Base-by-base conservation (phyloP, 1,139 yeast species). In the Komagataea norvegica region DNA sequence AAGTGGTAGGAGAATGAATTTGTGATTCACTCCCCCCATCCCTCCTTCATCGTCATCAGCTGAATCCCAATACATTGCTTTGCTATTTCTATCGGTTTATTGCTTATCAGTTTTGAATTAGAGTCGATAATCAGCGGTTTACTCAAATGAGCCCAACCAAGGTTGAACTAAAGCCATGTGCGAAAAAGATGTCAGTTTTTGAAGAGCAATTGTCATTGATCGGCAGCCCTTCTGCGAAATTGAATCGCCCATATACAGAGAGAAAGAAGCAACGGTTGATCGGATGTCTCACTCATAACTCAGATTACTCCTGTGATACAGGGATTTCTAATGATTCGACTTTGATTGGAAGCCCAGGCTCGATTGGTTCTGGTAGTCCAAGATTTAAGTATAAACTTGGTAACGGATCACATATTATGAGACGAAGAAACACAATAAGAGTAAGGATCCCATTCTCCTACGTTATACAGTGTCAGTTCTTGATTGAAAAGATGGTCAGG, bases 151-250 rank as follows among this genome's bases (percentile, higher is more conserved):
- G 22, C 16, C 4, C 32, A 14, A 23, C 31, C 4, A 36, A 36
- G 20, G 8, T 22, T 8, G 16, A 25, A 6, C 21, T 36, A 22
- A 36, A 17, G 25, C 25, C 36, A 9, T 36, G 43, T 28, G 16
- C 30, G 14, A 25, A 19, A 3, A 37, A 37, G 11, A 25, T 42
- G 26, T 33, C 45, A 3, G 43, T 37, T 6, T 42, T 42, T 26
- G 43, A 42, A 16, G 33, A 40, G n/a, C 45, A 42, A 16, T 16
- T 42, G 11, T 25, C 45, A 5, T 28, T 40, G 15, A 40, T 42
- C 22, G 31, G 40, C 28, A 42, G 43, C 15, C 37, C 45, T 3
- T 25, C 36, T 11, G 14, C 40, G 10, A 29, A 33, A 8, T 4
- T 33, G 19, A 25, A 29, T n/a, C 15, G 20, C 8, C 30, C 10